Percentiles rank a stretch among this genome's conserved stretches.
These are phyloP conservation scores for Zygoascus sp. DNA, from an alignment of 1,139 yeast genomes.

Conservation along the genomic window DNA sequence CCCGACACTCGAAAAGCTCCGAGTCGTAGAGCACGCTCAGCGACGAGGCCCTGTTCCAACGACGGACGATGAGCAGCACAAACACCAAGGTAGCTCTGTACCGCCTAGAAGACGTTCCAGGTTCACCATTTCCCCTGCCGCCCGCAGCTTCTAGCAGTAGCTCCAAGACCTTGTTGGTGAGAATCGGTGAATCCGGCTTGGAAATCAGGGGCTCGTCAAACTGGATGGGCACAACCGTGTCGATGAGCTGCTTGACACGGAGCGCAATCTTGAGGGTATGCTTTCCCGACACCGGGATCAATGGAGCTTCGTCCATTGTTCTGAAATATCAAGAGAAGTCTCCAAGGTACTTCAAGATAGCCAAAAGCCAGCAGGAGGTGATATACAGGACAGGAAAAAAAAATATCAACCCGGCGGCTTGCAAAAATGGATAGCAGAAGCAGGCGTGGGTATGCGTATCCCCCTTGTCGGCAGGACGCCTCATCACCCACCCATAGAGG, in stretches of 20 bases:
- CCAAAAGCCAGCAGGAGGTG: too few species aligned
- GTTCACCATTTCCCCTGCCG: constrained; percentile 60
- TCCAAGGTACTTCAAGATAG: neutral
- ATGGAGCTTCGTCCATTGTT: constrained; percentile 17
- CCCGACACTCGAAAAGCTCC: constrained; percentile 56
- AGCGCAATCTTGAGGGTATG: constrained; percentile 70
- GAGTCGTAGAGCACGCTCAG: constrained; percentile 63
- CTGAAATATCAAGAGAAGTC: neutral
- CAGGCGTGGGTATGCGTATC: too few species aligned
- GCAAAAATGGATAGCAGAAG: too few species aligned
- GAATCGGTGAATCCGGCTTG: constrained; percentile 56
- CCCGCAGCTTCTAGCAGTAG: constrained; percentile 76
- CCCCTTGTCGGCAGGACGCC: too few species aligned
- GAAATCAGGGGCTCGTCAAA: constrained; percentile 49
- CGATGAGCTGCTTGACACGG: constrained; percentile 68
- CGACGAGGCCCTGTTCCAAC: constrained; percentile 68
- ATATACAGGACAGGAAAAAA: too few species aligned
- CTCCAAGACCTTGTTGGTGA: constrained; percentile 54
- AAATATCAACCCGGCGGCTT: too few species aligned
- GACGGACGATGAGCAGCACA: constrained; percentile 66
- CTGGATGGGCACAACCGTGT: constrained; percentile 62
- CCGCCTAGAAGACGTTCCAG: constrained; percentile 53
- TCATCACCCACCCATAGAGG: too few species aligned
- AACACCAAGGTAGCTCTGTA: constrained; percentile 67
- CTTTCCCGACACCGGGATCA: constrained; percentile 33